phyloP scores from a whole-genome alignment of 768 basidiomycete species.

The Hortiboletus campestris region DNA sequence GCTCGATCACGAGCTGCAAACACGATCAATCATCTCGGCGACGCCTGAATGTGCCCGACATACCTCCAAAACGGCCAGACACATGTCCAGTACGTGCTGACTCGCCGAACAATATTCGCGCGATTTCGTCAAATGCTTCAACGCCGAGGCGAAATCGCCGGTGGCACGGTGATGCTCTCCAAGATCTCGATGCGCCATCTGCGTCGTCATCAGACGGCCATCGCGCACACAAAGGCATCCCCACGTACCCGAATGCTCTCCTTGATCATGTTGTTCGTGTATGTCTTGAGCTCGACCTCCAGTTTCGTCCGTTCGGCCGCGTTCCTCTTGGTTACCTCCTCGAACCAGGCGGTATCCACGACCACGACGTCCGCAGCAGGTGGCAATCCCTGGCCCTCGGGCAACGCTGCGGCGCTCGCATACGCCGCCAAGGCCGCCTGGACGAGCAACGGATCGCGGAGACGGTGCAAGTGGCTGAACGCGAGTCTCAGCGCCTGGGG shows the following conservation, averaged over 20 bases:
- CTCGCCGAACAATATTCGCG: constrained; percentile 91
- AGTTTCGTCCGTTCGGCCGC: constrained; percentile 75
- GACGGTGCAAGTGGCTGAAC: constrained; percentile 58
- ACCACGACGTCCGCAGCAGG: constrained; percentile 46
- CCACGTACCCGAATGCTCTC: constrained; percentile 87
- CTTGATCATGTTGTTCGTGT: constrained; percentile 96
- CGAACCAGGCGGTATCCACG: constrained; percentile 71
- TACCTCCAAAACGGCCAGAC: constrained; percentile 78
- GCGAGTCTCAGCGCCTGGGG: constrained; percentile 70
- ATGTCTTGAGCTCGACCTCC: constrained; percentile 93
- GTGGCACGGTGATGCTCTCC: constrained; percentile 72
- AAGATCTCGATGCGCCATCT: constrained; percentile 92
- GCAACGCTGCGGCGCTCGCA: constrained; percentile 39
- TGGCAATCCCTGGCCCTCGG: constrained; percentile 41
- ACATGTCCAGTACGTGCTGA: constrained; percentile 93
- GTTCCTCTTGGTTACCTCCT: constrained; percentile 64
- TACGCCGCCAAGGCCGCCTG: constrained; percentile 52
- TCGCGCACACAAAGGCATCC: neutral
- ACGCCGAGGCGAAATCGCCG: constrained; percentile 68
- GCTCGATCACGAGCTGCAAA: constrained; percentile 75
- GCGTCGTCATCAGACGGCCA: neutral
- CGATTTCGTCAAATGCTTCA: constrained; percentile 86
- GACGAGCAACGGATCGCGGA: constrained; percentile 66
- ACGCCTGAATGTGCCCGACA: constrained; percentile 4
- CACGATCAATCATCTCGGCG: neutral